Evolutionary conservation across 2,329 filamentous ascomycete species (phyloP).

Genomic region (Clathrospora elynae): DNA sequence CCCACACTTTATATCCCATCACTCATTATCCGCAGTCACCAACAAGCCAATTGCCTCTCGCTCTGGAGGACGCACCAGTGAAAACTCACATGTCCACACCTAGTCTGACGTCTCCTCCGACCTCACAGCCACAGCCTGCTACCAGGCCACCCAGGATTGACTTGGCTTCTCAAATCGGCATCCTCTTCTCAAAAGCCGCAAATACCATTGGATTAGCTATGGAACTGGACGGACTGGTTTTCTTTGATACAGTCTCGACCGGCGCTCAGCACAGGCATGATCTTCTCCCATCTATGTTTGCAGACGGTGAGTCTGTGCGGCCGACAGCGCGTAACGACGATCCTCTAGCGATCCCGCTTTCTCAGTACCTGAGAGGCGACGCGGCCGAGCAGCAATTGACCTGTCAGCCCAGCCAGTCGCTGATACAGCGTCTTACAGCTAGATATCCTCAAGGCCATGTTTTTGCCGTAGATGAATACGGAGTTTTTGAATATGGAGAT

Average conservation of each 20-base stretch:
- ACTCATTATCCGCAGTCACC: too few relatives aligned
- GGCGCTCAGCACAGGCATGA: not conserved
- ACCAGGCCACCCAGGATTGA: too few relatives aligned
- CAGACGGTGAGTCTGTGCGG: not conserved
- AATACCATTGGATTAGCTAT: conserved; percentile 14
- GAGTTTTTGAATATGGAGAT: conserved; percentile 5
- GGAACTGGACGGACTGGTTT: conserved; percentile 11
- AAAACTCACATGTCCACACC: too few relatives aligned
- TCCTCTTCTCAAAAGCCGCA: conserved; percentile 12
- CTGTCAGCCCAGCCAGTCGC: conserved; percentile 6
- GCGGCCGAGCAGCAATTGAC: not conserved
- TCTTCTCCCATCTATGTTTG: not conserved
- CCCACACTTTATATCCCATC: not conserved
- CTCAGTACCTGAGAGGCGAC: conserved; percentile 7
- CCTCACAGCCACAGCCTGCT: too few relatives aligned
- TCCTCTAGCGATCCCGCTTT: conserved; percentile 3
- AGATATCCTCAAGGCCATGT: conserved; percentile 14
- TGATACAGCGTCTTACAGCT: conserved; percentile 13
- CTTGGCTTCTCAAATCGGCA: conserved; percentile 4
- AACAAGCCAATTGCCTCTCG: too few relatives aligned
- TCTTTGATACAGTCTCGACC: conserved; percentile 14
- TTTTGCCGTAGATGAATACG: conserved; percentile 14
- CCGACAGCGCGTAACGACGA: too few relatives aligned
- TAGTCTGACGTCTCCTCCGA: too few relatives aligned
- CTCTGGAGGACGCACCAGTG: too few relatives aligned